Evolutionary conservation across 352 stramenopile species (phyloP), one percentile per base, ranked within the genome.

Genomic region (Saprolegnia parasitica): DNA sequence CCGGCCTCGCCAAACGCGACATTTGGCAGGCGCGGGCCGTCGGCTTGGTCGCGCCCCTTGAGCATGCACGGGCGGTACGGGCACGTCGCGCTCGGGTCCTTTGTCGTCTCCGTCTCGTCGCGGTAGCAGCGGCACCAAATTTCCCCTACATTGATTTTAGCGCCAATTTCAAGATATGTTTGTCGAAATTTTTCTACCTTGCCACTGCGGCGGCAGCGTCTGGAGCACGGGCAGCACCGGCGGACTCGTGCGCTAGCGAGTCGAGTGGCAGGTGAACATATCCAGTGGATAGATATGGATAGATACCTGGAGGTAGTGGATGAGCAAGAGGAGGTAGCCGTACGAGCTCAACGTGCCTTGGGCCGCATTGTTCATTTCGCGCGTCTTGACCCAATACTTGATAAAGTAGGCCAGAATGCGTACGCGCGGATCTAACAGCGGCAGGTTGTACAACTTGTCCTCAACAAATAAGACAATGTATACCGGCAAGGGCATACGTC

Each of bases 331-430:
- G 67, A 95, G 52, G 49, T 93, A 95, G 16, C 87, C 87, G 60
- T 95, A 95, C 0, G 85, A 91, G 21, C 84, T 93, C 0, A 95
- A 73, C 18, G 87, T 95, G 29, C 87, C 85, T 42, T 93, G 83
- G 1, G 84, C 81, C 0, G 87, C 80, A 65, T 86, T 88, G 67
- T 95, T 95, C 81, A 95, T 95, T 26, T 84, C 79, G 11, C 87
- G 75, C 52, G 81, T 76, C 68, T 95, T 93, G 5, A 93, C 84
- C 45, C 92, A 95, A 23, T 78, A 77, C 73, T 95, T 95, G 45
- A 95, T 62, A 32, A 93, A 76, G 65, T 86, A 95, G n/a, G 86
- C 87, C 26, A 95, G 45, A 65, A 84, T 74, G 2, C 87, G 84
- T 18, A 95, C 83, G 0, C 87, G 87, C 23, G 75, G 72, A 45